Evolutionary conservation across 345 rosid genomes (phyloP).

Genomic region (Eucalyptus shirleyi): DNA sequence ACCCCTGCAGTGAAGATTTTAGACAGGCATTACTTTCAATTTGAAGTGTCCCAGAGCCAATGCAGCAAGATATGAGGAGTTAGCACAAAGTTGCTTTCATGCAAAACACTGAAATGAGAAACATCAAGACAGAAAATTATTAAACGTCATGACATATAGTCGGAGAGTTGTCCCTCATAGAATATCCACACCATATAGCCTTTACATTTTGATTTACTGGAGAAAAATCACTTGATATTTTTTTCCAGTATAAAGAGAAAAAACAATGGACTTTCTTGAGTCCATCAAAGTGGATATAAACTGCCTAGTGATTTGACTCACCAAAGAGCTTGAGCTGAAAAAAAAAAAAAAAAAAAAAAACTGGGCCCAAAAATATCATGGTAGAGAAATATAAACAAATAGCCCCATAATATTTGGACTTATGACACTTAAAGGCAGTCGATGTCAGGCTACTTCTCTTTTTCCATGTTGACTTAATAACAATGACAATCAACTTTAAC

Average conservation of each 20-base stretch:
- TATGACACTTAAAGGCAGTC: background rate
- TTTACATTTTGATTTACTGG: background rate
- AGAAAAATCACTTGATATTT: background rate
- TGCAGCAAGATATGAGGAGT: background rate
- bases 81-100: background rate
- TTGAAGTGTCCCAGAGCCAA: background rate
- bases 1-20: conserved; percentile 31
- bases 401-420: background rate
- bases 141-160: background rate
- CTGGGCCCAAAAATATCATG: background rate
- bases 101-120: background rate
- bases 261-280: background rate
- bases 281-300: background rate
- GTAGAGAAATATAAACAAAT: background rate
- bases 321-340: background rate
- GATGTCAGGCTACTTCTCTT: background rate
- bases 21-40: background rate
- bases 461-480: background rate
- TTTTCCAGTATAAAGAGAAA: background rate
- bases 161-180: background rate
- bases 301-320: background rate
- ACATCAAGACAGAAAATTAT: background rate
- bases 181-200: background rate
- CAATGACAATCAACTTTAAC: background rate
- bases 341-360: background rate